A percentile compares a stretch with the other conserved stretches of the same genome.
These are phyloP conservation scores for Pilaira anomala DNA, from an alignment of 192 early-diverging fungal genomes.

Conservation along the genomic window DNA sequence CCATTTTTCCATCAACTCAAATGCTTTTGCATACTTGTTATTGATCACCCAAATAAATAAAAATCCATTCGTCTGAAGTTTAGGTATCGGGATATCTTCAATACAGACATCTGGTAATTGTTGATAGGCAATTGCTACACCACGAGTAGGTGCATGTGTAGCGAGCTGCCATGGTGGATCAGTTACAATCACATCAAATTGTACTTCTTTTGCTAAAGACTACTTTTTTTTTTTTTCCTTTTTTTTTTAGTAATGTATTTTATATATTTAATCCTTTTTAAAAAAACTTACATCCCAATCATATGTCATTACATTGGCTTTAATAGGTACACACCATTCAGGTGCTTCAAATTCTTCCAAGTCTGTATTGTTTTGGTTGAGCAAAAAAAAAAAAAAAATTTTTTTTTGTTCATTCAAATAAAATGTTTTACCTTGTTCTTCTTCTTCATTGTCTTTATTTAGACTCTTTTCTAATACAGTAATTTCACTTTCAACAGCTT, in stretches of 20 bases:
- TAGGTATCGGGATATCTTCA: constrained; percentile 82
- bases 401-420: background rate
- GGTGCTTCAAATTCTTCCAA: constrained; percentile 86
- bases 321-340: constrained; percentile 92
- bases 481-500: constrained; percentile 32
- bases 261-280: background rate
- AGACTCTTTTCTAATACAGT: constrained; percentile 21
- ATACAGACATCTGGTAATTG: constrained; percentile 94
- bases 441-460: constrained; percentile 17
- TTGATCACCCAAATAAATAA: constrained; percentile 99
- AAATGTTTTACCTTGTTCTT: constrained; percentile 13
- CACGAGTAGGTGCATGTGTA: constrained; percentile 87
- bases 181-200: constrained; percentile 92
- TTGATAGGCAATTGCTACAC: constrained; percentile 92
- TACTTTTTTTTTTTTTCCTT: constrained; percentile 31
- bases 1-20: constrained; percentile 94
- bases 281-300: constrained; percentile 75
- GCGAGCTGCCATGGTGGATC: constrained; percentile 98
- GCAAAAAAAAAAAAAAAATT: background rate
- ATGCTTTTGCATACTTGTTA: constrained; percentile 94
- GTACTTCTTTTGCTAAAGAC: constrained; percentile 72
- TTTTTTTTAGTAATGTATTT: constrained; percentile 4
- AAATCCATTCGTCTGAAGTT: constrained; percentile 85
- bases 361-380: constrained; percentile 31
- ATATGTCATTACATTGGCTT: constrained; percentile 93